phyloP scores from a whole-genome alignment of 202 grass and related monocot species.

The Cymbopogon flexuosus region DNA sequence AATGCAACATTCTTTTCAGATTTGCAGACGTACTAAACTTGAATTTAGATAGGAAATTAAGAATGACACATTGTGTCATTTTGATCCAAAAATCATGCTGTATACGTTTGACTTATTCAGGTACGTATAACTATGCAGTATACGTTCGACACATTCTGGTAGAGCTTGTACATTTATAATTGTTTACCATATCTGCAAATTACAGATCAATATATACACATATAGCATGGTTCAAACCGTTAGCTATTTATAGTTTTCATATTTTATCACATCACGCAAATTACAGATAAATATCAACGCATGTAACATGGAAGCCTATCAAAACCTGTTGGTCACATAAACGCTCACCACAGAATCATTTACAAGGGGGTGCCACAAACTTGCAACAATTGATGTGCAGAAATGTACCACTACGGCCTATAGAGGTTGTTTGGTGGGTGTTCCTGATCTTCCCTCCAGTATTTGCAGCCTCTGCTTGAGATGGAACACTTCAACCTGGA shows the following conservation, averaged over 20 bases:
- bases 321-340: constrained; percentile 13
- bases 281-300: constrained; percentile 4
- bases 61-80: background rate
- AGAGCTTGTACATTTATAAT: background rate
- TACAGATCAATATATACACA: constrained; percentile 1
- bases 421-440: constrained; percentile 63
- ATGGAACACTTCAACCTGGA: constrained; percentile 83
- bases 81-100: background rate
- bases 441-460: constrained; percentile 53
- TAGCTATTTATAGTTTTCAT: background rate
- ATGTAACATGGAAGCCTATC: background rate
- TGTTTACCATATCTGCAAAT: background rate
- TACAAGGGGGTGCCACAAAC: background rate
- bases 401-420: background rate
- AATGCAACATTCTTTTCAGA: background rate
- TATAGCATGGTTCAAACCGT: background rate
- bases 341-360: constrained; percentile 4
- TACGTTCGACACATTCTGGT: too few relatives aligned
- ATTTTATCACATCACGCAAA: constrained; percentile 9
- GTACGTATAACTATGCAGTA: background rate
- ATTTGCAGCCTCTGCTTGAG: constrained; percentile 75
- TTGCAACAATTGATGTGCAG: background rate
- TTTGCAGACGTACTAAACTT: background rate
- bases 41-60: background rate
- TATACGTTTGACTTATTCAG: too few relatives aligned